Conservation (phyloP, 495 filamentous ascomycete genomes). For the Hypoxylon fragiforme region DNA sequence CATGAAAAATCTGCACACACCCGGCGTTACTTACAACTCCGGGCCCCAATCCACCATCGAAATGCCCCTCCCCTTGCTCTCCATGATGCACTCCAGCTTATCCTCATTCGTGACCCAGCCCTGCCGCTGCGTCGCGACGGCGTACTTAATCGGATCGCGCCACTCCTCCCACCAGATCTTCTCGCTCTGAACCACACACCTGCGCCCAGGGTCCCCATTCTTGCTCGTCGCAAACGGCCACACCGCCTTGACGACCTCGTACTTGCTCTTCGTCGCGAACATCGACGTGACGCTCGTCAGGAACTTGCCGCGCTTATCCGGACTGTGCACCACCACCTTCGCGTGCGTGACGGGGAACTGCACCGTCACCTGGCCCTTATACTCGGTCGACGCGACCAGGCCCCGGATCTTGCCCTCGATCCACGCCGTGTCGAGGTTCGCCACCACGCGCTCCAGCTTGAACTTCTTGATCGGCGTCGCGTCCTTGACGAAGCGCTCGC, state of each 20-base stretch:
- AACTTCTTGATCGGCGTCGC: slow-evolving; percentile 51
- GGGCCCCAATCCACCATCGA: slow-evolving; percentile 47
- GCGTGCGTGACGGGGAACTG: slow-evolving; percentile 56
- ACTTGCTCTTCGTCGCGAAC: slow-evolving; percentile 50
- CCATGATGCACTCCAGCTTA: slow-evolving; percentile 54
- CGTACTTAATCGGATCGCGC: slow-evolving; percentile 47
- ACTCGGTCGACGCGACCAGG: slow-evolving; percentile 48
- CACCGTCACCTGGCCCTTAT: slow-evolving; percentile 53
- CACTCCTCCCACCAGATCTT: slow-evolving; percentile 59
- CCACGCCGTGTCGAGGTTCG: slow-evolving; percentile 56
- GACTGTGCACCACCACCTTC: slow-evolving; percentile 52
- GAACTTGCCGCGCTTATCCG: slow-evolving; percentile 45
- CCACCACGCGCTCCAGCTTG: slow-evolving; percentile 50
- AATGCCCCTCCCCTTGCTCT: slow-evolving; percentile 39
- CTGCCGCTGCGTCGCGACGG: slow-evolving; percentile 47
- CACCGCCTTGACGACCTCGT: slow-evolving; percentile 54
- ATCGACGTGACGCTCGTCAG: slow-evolving; percentile 46
- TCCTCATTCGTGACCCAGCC: slow-evolving; percentile 58
- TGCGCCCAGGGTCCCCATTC: slow-evolving; percentile 43
- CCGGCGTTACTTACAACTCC: slow-evolving; percentile 10
- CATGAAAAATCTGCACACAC: too few relatives aligned
- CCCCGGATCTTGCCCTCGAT: slow-evolving; percentile 55
- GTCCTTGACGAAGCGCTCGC: slow-evolving; percentile 52
- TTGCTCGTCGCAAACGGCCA: slow-evolving; percentile 51
- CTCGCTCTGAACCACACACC: slow-evolving; percentile 54